Conservation (phyloP, 345 rosid species). For the Trapa incisa region DNA sequence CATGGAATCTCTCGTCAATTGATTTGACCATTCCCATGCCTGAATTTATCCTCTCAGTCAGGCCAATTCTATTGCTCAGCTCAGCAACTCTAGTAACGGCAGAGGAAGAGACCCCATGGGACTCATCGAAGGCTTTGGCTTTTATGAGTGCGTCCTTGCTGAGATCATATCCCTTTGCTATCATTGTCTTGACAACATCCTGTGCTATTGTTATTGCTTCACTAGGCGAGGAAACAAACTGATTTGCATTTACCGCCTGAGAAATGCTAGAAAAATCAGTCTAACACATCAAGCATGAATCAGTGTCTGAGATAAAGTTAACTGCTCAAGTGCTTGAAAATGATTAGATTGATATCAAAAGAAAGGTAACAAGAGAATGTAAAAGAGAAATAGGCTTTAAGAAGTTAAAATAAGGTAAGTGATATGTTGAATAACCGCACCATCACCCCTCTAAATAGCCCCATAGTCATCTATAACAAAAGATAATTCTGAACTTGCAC, state of each 20-base stretch:
- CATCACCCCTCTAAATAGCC: too few relatives aligned
- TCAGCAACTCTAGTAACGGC: constrained; percentile 57
- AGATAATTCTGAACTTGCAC: too few relatives aligned
- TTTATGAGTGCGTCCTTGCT: constrained; percentile 58
- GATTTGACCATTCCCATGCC: constrained; percentile 50
- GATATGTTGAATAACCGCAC: too few relatives aligned
- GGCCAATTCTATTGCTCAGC: constrained; percentile 54
- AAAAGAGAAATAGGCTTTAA: neutral
- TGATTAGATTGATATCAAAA: neutral
- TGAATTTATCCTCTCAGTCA: constrained; percentile 46
- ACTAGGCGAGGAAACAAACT: constrained; percentile 44
- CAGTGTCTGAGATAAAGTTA: too few relatives aligned
- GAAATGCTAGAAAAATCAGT: neutral
- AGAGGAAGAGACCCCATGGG: constrained; percentile 41
- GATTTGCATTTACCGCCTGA: constrained; percentile 32
- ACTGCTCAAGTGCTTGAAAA: neutral
- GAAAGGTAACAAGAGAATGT: neutral
- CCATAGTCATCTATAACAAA: too few relatives aligned
- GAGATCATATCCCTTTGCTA: constrained; percentile 56
- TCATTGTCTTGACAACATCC: constrained; percentile 67
- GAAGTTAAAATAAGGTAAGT: too few relatives aligned
- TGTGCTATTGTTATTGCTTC: constrained; percentile 72
- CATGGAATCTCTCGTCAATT: constrained; percentile 56
- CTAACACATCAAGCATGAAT: neutral
- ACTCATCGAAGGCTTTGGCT: constrained; percentile 69